Base-by-base conservation (phyloP, 495 filamentous ascomycete species). In the Pyronema domesticum region DNA sequence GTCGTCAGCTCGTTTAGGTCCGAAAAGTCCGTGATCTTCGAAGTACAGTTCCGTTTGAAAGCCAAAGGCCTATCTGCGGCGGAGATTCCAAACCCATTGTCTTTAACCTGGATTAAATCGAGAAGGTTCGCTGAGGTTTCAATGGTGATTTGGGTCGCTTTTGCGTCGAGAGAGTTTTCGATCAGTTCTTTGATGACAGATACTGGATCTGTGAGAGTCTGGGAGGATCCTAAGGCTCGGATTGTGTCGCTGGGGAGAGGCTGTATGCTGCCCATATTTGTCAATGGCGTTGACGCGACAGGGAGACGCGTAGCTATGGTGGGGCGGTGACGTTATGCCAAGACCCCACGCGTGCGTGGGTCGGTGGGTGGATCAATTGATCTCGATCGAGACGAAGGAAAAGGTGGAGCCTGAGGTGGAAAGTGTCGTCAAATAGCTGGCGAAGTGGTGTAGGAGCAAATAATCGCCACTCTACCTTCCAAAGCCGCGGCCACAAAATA, bases 111-210 rank as follows among this genome's bases (percentile, higher is more conserved):
- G 46, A 98, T 81, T n/a, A 76, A 71, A 65, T 89, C 84, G 10
- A 95, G 64, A 0, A 82, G 79, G 58, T 95, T 88, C 19, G 71
- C 60, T 1, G 85, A 82, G 30, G 94, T 72, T 54, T 89, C 74
- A 35, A 96, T 70, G 33, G 78, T 73, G 37, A 96, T 72, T 0
- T 77, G 77, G 1, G 81, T 79, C 5, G 89, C 83, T 19, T 74
- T 74, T 3, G 89, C 84, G 67, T 96, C 91, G 7, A 96, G 72
- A 15, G 86, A 78, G 66, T 98, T 98, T 56, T 98, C 91, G 35
- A 98, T 62, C 8, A 96, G 76, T 63, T 98, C 91, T 66, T 98
- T 98, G 51, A 93, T 76, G 13, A 95, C 71, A 6, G 79, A 78
- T 51, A 74, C 74, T 8, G 89, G 73, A 47, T 85, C 81, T 3